Base-by-base conservation (phyloP, 2,329 filamentous ascomycete genomes). In the Fusarium bactridioides region DNA sequence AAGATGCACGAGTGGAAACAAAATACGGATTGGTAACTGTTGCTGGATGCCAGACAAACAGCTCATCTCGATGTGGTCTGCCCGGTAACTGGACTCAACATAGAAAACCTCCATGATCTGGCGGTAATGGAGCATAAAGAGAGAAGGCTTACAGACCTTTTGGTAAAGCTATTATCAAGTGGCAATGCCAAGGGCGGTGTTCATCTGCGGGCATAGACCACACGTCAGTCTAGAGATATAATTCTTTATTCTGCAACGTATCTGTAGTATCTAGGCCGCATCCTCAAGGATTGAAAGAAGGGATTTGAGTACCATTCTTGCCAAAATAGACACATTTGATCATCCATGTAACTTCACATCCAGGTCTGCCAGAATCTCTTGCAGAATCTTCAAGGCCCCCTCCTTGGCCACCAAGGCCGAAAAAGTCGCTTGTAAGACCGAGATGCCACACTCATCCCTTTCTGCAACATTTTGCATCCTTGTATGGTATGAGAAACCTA, bases 401-500 rank as follows among this genome's bases (percentile, higher is more conserved):
- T 73, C 74, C 40, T 76, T 75, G 13, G 67, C 63, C 6, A 72
- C 73, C 47, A 82, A 53, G 18, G 77, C 69, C 12, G 70, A 70
- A 33, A 83, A 55, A 1, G 75, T 75, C 45, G 74, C 76, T 25
- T 76, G 70, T 9, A 72, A 64, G 7, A 80, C 70, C 15, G 80
- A 79, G 35, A 74, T 70, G 9, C 78, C 80, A 45, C 79, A 82
- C 44, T 81, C 76, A 35, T 79, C 76, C 40, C 74, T 63, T 50
- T 73, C 71, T 10, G 71, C 38, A 19, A 21, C 53, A 10, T 72
- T 70, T 37, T 64, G 62, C 56, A 74, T 70, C 61, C 51, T 77
- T 61, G 78, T 69, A 76, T 82, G 84, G 15, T 74, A 75, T 55
- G 80, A 77, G 23, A 83, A 63, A 37, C 81, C 82, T 4, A 80